Evolutionary conservation across 345 rosid genomes (phyloP).

Genomic region (Corchorus olitorius): DNA sequence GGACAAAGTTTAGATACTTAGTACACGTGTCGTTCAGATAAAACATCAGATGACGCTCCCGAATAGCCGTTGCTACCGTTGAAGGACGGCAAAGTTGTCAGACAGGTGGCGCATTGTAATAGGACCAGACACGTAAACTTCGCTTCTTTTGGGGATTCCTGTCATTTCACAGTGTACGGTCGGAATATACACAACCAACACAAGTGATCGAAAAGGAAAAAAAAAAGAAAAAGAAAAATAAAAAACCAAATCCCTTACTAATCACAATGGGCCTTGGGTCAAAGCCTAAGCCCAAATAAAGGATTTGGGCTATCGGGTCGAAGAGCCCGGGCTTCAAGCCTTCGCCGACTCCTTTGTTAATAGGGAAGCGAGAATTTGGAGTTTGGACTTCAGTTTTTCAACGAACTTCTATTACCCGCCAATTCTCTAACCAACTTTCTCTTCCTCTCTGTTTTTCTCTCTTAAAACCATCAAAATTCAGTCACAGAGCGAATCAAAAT

Average conservation of each 20-base stretch:
- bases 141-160: not conserved
- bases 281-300: not conserved
- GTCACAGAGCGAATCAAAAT: not conserved
- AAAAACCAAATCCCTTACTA: too few relatives aligned
- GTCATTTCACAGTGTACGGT: not conserved
- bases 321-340: not conserved
- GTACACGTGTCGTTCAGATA: constrained; percentile 6
- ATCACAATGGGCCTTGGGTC: too few relatives aligned
- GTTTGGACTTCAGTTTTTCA: not conserved
- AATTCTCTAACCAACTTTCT: not conserved
- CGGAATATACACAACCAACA: too few relatives aligned
- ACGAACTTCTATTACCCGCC: constrained; percentile 8
- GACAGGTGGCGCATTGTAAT: not conserved
- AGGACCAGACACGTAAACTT: not conserved
- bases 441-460: not conserved
- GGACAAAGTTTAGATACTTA: not conserved
- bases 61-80: constrained; percentile 20
- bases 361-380: not conserved
- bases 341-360: not conserved
- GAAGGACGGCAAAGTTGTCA: constrained; percentile 15
- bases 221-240: too few relatives aligned
- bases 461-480: constrained; percentile 10
- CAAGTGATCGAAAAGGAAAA: too few relatives aligned
- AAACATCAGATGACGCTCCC: not conserved
- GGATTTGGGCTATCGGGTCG: not conserved